phyloP scores from a whole-genome alignment of 148 eudicot species.

The Silene uniflora region DNA sequence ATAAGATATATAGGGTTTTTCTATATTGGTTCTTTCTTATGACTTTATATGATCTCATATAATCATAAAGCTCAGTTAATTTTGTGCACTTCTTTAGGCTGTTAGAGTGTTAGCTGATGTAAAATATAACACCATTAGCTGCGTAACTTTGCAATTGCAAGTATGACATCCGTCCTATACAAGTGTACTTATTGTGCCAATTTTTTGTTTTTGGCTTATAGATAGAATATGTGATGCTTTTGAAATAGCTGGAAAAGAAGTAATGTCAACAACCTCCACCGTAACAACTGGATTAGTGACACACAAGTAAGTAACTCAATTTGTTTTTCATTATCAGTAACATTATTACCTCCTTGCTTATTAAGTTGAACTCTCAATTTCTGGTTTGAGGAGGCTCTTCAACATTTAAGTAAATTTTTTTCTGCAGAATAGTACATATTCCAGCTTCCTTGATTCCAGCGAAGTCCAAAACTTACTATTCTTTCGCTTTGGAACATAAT shows the following conservation, averaged over 20 bases:
- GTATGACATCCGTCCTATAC: neutral
- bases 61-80: too few species aligned
- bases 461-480: neutral
- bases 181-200: neutral
- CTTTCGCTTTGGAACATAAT: neutral
- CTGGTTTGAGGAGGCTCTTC: neutral
- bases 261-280: slow-evolving; percentile 81
- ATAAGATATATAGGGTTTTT: too few species aligned
- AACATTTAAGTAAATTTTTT: neutral
- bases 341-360: neutral
- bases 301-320: slow-evolving; percentile 46
- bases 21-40: too few species aligned
- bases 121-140: slow-evolving; percentile 1
- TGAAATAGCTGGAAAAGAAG: slow-evolving; percentile 94
- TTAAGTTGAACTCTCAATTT: neutral
- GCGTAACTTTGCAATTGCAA: too few species aligned
- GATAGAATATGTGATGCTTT: slow-evolving; percentile 90
- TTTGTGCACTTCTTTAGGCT: neutral
- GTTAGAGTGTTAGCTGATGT: too few species aligned
- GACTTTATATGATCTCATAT: too few species aligned
- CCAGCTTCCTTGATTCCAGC: neutral
- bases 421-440: neutral
- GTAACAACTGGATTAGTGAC: slow-evolving; percentile 86
- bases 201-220: slow-evolving; percentile 22
- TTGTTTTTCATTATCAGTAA: neutral